Conservation (phyloP, 768 basidiomycete genomes). For the Pisolithus orientalis region DNA sequence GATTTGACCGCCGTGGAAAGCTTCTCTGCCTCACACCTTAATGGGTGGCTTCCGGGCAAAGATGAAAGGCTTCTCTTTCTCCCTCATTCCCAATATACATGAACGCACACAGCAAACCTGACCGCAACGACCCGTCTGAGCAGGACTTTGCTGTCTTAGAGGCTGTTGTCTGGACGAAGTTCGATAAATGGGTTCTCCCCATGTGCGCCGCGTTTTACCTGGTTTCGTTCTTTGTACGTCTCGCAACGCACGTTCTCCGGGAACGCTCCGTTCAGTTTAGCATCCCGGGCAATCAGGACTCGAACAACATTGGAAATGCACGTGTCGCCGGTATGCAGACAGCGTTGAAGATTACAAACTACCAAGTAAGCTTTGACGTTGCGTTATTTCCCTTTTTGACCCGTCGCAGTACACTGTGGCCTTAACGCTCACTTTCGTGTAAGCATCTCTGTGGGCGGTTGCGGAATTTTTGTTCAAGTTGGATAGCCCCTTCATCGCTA, state of each 20-base stretch:
- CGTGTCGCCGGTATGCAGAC: constrained; percentile 53
- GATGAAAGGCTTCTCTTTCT: background rate
- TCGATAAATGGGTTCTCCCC: too few relatives aligned
- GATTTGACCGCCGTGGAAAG: too few relatives aligned
- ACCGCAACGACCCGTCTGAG: too few relatives aligned
- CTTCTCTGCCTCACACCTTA: too few relatives aligned
- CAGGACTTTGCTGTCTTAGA: too few relatives aligned
- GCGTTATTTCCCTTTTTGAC: too few relatives aligned
- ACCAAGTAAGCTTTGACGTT: constrained; percentile 11
- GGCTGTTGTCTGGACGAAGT: too few relatives aligned
- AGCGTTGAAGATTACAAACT: constrained; percentile 32
- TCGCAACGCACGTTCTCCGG: background rate
- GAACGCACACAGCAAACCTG: background rate
- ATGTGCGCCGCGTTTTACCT: constrained; percentile 45
- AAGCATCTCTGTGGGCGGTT: too few relatives aligned
- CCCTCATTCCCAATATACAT: background rate
- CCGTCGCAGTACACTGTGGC: too few relatives aligned
- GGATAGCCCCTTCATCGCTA: too few relatives aligned
- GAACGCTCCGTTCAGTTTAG: background rate
- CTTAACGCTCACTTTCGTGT: too few relatives aligned
- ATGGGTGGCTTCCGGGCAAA: background rate
- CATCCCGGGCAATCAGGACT: constrained; percentile 21
- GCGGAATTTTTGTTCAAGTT: too few relatives aligned
- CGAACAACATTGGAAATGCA: constrained; percentile 49
- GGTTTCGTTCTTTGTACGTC: constrained; percentile 47